Evolutionary conservation across 1,139 yeast species (phyloP), one percentile per base, ranked within the genome.

Genomic region (Blastobotrys ciferrii): DNA sequence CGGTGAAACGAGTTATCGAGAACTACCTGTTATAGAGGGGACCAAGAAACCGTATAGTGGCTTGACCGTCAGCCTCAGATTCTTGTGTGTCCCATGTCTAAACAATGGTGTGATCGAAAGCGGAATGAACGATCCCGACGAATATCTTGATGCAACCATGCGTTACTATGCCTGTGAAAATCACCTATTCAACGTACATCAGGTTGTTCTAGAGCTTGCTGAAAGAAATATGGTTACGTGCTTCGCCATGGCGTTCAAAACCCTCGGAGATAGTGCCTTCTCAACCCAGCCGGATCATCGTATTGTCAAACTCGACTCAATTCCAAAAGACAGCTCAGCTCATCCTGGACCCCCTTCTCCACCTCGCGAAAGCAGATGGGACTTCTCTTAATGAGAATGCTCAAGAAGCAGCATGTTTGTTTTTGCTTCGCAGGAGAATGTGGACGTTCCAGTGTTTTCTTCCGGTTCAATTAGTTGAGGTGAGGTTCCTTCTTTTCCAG

Each of bases 191-290:
- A 17, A 33, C 17, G 9, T 33, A 4, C 38, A 33, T 33, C 18
- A 17, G 17, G 15, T 12, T 17, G 15, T 33, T 17, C 4, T 33
- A 11, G 38, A 17, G 12, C 12, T 15, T 17, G 38, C 17, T 3
- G 38, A 33, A 7, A 33, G 15, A 14, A 6, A 33, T 33, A 33
- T 33, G 38, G 20, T 33, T 6, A 6, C 20, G 9, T 33, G 38
- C 12, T 33, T 13, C 12, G 38, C 38, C 12, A 33, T 33, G 38
- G 18, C 38, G 12, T 33, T n/a, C 20, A 33, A 17, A 33, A 33
- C 38, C 6, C 38, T 33, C 5, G 38, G 38, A 4, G 38, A 33
- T 13, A 33, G 38, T 33, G 38, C 38, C 9, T 14, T 14, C 19
- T 33, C 38, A 11, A 17, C 20, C 38, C 38, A 33, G 15, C 17